Evolutionary conservation across 345 rosid genomes (phyloP).

Genomic region (Eucalyptus erythrocorys): DNA sequence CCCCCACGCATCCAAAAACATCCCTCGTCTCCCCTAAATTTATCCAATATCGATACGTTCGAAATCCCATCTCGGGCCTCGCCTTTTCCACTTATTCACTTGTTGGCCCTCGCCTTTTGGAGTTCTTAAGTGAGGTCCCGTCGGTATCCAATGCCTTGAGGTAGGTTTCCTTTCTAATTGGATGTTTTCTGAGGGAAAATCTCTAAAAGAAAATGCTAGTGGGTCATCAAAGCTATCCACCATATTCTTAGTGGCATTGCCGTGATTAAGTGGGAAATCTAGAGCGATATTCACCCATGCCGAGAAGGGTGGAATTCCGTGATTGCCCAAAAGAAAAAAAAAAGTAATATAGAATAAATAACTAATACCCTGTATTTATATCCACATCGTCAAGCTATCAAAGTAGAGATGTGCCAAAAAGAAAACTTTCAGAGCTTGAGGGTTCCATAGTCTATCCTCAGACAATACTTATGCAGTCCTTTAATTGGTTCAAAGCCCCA

Average conservation of each 20-base stretch:
- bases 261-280: not conserved
- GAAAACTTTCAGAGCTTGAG: not conserved
- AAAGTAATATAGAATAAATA: not conserved
- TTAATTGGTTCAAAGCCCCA: conserved; percentile 19
- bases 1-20: not conserved
- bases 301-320: not conserved
- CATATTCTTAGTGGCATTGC: not conserved
- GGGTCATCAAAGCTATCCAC: not conserved
- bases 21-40: not conserved
- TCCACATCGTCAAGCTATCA: not conserved
- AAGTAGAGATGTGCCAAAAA: not conserved
- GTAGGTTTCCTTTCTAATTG: not conserved
- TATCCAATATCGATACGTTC: not conserved
- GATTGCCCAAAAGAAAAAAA: not conserved
- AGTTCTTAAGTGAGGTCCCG: not conserved
- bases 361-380: not conserved
- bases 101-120: not conserved
- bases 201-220: not conserved
- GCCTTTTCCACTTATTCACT: not conserved
- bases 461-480: not conserved
- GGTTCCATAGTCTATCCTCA: not conserved
- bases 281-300: not conserved
- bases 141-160: not conserved
- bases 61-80: not conserved
- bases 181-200: not conserved